Evolutionary conservation across 176 grass and related monocot genomes (phyloP), one percentile per base, ranked within the genome.

Genomic region (Rhynchospora pubera): DNA sequence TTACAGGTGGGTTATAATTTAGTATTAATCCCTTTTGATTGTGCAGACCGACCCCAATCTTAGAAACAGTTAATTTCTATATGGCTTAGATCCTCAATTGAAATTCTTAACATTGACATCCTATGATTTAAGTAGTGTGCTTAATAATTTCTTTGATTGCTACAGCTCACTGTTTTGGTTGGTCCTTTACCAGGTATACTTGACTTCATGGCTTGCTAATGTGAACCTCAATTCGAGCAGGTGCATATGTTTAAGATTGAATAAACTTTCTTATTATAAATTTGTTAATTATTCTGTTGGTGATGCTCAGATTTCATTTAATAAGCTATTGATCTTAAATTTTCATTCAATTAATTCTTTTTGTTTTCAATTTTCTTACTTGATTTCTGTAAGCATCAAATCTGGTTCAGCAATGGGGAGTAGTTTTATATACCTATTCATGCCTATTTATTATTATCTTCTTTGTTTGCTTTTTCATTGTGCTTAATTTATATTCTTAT

Each of bases 1-100:
- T 91, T 91, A 80, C 82, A 95, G 96, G 96, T 95, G n/a, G 3
- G 21, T 63, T 13, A 50, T 52, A n/a, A 73, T 60, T 48, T 53
- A 58, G 66, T 84, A 12, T 32, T 48, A 76, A 4, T 55, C 10
- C 22, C 28, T 26, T 76, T 44, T 75, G n/a, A 75, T 24, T 53
- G n/a, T 75, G 21, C 47, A 13, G 14, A 75, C 21, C 22, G 16
- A 26, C 23, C 48, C 48, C 46, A 52, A 52, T 52, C 18, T 67
- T 51, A 74, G n/a, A 4, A 74, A 7, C 21, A 51, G 4, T 7
- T 74, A 14, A 44, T 74, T 4, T 48, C 19, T 52, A 51, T 50
- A 24, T 74, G 44, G 46, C 46, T 50, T 74, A 23, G 24, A 74
- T 74, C 45, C 21, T 74, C n/a, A 19, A 53, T 75, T 52, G 52